Conservation (phyloP, 331 rosid species). For the Stylosanthes scabra region DNA sequence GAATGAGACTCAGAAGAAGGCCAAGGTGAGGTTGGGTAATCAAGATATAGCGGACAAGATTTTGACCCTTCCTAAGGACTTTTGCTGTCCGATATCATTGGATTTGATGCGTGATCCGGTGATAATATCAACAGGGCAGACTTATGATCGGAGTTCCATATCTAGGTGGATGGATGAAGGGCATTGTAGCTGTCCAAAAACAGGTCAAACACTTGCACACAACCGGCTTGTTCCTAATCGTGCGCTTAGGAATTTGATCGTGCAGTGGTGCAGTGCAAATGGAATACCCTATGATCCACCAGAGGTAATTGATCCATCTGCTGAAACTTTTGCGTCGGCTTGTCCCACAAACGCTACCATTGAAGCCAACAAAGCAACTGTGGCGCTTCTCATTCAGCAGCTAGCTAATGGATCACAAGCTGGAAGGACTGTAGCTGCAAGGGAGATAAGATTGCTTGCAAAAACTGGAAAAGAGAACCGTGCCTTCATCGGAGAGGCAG, state of each 20-base stretch:
- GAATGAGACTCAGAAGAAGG: slow-evolving; percentile 49
- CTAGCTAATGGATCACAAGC: slow-evolving; percentile 64
- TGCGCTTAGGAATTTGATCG: slow-evolving; percentile 76
- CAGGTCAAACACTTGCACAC: slow-evolving; percentile 72
- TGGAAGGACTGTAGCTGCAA: slow-evolving; percentile 76
- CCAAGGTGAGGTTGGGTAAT: slow-evolving; percentile 57
- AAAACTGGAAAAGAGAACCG: slow-evolving; percentile 88
- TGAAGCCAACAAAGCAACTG: slow-evolving; percentile 71
- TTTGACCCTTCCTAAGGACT: slow-evolving; percentile 72
- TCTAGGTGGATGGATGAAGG: slow-evolving; percentile 90
- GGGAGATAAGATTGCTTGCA: slow-evolving; percentile 80
- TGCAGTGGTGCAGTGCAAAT: slow-evolving; percentile 82
- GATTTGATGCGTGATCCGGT: slow-evolving; percentile 91
- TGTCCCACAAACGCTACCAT: slow-evolving; percentile 73
- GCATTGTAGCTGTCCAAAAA: slow-evolving; percentile 79
- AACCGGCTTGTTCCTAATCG: slow-evolving; percentile 70
- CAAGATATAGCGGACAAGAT: slow-evolving; percentile 75
- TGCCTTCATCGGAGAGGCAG: slow-evolving; percentile 84
- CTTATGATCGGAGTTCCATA: slow-evolving; percentile 73
- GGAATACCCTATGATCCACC: slow-evolving; percentile 72
- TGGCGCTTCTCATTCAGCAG: slow-evolving; percentile 66
- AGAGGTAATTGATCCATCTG: slow-evolving; percentile 56
- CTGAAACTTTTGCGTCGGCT: slow-evolving; percentile 58
- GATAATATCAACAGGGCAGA: slow-evolving; percentile 78
- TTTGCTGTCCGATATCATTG: slow-evolving; percentile 82